Evolutionary conservation across 2,329 filamentous ascomycete genomes (phyloP).

Genomic region (Dothistroma septosporum): DNA sequence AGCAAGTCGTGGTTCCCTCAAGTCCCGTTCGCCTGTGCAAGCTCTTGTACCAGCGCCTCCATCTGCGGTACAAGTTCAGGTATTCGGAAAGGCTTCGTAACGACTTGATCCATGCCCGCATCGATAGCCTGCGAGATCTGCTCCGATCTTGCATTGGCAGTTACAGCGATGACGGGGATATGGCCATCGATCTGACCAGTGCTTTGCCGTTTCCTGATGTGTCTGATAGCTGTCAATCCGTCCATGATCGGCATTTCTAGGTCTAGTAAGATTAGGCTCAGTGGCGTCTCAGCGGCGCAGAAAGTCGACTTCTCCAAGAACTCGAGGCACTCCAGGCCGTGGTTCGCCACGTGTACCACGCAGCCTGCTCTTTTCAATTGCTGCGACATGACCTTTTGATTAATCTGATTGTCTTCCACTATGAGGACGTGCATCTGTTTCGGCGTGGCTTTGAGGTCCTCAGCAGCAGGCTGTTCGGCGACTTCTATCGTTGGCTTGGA

Average conservation of each 20-base stretch:
- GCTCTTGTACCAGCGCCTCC: constrained; percentile 26
- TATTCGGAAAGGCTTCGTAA: constrained; percentile 36
- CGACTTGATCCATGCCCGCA: constrained; percentile 35
- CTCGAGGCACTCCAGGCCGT: constrained; percentile 34
- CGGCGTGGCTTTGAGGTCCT: neutral
- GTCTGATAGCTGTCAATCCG: constrained; percentile 30
- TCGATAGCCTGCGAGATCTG: constrained; percentile 31
- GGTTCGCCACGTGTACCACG: constrained; percentile 31
- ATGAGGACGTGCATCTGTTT: constrained; percentile 29
- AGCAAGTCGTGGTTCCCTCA: neutral
- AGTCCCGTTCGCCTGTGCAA: constrained; percentile 1
- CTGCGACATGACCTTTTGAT: constrained; percentile 32
- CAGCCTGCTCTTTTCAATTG: constrained; percentile 29
- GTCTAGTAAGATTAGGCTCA: constrained; percentile 33
- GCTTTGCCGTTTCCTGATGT: constrained; percentile 29
- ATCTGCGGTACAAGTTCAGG: constrained; percentile 35
- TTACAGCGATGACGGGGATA: constrained; percentile 34
- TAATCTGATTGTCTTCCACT: constrained; percentile 35
- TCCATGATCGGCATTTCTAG: constrained; percentile 37
- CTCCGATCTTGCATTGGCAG: constrained; percentile 34
- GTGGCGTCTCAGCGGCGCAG: constrained; percentile 19
- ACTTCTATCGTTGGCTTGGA: neutral
- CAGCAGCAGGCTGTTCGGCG: neutral
- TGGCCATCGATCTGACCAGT: constrained; percentile 37
- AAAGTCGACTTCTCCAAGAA: constrained; percentile 27